Base-by-base conservation (phyloP, 148 eudicot species). In the Fagopyrum tataricum region DNA sequence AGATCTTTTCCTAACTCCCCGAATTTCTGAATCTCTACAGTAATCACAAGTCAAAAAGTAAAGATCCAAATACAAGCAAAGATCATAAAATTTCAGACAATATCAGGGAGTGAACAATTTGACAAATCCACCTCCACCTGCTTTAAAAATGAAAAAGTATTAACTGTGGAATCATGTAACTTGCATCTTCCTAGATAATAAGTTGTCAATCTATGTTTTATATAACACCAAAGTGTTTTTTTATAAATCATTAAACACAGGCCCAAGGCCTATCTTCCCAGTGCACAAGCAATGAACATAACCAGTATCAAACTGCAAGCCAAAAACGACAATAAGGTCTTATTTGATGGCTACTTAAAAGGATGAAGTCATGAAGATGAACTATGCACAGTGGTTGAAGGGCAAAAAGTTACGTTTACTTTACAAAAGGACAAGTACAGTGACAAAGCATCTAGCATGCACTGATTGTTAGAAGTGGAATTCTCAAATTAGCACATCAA, bases 1-100 rank as follows among this genome's bases (percentile, higher is more conserved):
- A 64, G 43, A 64, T 64, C 69, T 64, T 64, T 64, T 43, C 69
- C 69, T 37, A 64, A 15, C 20, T 64, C 69, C 69, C 69, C 43
- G 20, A 64, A 31, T 64, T 64, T 64, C n/a, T 64, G 12, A 64
- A 64, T 14, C 14, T 64, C 69, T 64, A 39, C 69, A 64, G 18
- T 20, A 31, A 37, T 39, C 69, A 64, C 3, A 39, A 5, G 43
- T 31, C 18, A 26, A 31, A 31, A 64, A 64, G 44, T 64, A 15
- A 64, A 13, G 6, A 64, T 61, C 44, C 69, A 64, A 31, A 31
- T 31, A 31, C 37, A 31, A 31, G 37, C 37, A 31, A 31, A 31
- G 37, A 31, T 31, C 37, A 23, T 59, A 24, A 59, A 39, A 6
- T 5, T 59, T 59, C 39, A 59, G 37, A 59, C 39, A 23, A 10